Evolutionary conservation across 768 basidiomycete genomes (phyloP).

Genomic region (Suillus luteus): DNA sequence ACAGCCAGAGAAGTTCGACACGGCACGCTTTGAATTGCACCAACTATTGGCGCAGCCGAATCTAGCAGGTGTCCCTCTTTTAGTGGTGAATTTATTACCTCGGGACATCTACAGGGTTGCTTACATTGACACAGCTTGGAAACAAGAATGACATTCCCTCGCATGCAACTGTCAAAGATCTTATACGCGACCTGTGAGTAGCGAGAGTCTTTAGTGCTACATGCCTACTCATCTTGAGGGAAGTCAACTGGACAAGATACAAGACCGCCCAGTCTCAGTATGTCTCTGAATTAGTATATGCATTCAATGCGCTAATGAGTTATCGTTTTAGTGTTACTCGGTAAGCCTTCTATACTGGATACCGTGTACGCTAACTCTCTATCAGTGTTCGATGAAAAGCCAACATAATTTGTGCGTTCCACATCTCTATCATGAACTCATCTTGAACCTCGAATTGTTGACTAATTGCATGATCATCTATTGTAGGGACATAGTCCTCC

Average conservation of each 20-base stretch:
- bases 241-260: conserved; percentile 80
- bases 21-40: conserved; percentile 82
- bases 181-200: conserved; percentile 76
- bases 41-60: conserved; percentile 69
- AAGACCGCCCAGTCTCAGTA: conserved; percentile 83
- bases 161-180: conserved; percentile 77
- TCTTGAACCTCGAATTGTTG: not conserved
- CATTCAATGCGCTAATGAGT: conserved; percentile 5
- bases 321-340: conserved; percentile 67
- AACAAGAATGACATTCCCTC: conserved; percentile 90
- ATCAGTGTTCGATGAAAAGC: conserved; percentile 93
- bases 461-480: not conserved
- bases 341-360: conserved; percentile 42
- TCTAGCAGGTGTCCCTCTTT: conserved; percentile 71
- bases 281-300: conserved; percentile 33
- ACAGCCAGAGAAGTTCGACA: conserved; percentile 80
- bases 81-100: conserved; percentile 61
- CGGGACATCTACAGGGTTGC: not conserved
- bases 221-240: conserved; percentile 4
- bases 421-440: not conserved
- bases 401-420: conserved; percentile 82
- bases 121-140: conserved; percentile 56
- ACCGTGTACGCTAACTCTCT: conserved; percentile 8
- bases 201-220: not conserved
- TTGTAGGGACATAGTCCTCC: conserved; percentile 77